Percentiles rank a stretch among this genome's conserved stretches.
Evolutionary conservation across 768 basidiomycete species (phyloP).

Genomic region (Termitomyces sp.): DNA sequence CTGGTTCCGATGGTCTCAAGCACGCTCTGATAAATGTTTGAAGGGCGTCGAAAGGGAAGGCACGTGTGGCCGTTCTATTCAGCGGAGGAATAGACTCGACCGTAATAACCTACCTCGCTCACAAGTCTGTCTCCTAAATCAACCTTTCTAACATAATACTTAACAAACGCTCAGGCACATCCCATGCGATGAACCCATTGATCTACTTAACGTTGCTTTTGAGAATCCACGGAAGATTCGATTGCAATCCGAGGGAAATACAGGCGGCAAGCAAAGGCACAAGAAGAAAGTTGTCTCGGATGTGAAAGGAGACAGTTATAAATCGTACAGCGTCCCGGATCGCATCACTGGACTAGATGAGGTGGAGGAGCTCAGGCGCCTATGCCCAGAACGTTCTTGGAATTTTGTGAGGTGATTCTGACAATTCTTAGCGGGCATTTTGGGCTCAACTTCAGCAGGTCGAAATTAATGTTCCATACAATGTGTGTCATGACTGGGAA

Average conservation of each 20-base stretch:
- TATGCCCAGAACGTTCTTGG: slow-evolving; percentile 84
- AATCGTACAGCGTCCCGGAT: slow-evolving; percentile 81
- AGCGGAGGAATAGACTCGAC: slow-evolving; percentile 97
- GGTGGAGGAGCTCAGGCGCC: slow-evolving; percentile 63
- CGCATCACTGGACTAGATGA: slow-evolving; percentile 76
- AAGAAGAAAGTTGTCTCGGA: slow-evolving; percentile 23
- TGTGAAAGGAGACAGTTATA: slow-evolving; percentile 13
- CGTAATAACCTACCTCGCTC: slow-evolving; percentile 72
- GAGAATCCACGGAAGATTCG: slow-evolving; percentile 86
- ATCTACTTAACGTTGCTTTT: slow-evolving; percentile 90
- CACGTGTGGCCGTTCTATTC: slow-evolving; percentile 82
- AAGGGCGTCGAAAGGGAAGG: slow-evolving; percentile 27
- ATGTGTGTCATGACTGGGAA: slow-evolving; percentile 32
- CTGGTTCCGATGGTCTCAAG: slow-evolving; percentile 4
- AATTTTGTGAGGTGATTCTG: slow-evolving; percentile 60
- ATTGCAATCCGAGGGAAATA: slow-evolving; percentile 40
- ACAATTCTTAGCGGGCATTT: neutral
- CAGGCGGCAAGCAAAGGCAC: slow-evolving; percentile 38
- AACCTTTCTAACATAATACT: neutral
- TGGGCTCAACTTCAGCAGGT: slow-evolving; percentile 40
- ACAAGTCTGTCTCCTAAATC: slow-evolving; percentile 42
- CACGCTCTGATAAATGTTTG: neutral
- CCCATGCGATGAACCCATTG: slow-evolving; percentile 76
- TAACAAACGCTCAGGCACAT: slow-evolving; percentile 49
- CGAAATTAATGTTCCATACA: slow-evolving; percentile 80